Percentiles rank a stretch among this genome's conserved stretches.
These are phyloP conservation scores for Hemisphaericaspora lyxosophila DNA, from an alignment of 1,139 yeast species.

Conservation along the genomic window DNA sequence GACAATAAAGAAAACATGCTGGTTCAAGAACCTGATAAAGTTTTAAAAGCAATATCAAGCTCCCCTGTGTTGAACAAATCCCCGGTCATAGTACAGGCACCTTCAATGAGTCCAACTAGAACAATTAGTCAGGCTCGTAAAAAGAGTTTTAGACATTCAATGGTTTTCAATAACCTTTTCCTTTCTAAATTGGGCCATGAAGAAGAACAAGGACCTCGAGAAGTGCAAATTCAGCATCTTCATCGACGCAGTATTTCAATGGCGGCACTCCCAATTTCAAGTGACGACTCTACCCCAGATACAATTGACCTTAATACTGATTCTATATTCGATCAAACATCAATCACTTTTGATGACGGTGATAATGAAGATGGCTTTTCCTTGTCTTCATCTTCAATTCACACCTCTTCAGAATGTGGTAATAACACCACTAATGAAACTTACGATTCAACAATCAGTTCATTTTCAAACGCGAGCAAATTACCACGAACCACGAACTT, in stretches of 20 bases:
- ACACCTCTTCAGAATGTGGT: not conserved
- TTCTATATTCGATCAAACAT: constrained; percentile 23
- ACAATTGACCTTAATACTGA: constrained; percentile 13
- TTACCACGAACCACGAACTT: constrained; percentile 26
- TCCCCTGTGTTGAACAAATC: constrained; percentile 22
- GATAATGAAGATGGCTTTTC: constrained; percentile 14
- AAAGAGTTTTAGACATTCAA: constrained; percentile 7
- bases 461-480: constrained; percentile 4
- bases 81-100: not conserved
- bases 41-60: constrained; percentile 24
- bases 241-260: not conserved
- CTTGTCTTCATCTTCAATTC: constrained; percentile 6
- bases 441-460: not conserved
- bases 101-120: not conserved
- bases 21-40: constrained; percentile 6
- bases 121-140: not conserved
- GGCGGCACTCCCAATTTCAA: no score
- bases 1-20: constrained; percentile 18
- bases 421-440: not conserved
- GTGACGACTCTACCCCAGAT: not conserved
- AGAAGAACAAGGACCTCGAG: not conserved
- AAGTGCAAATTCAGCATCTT: not conserved
- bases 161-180: constrained; percentile 5
- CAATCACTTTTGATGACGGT: constrained; percentile 21
- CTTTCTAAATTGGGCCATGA: constrained; percentile 1